Base-by-base conservation (phyloP, 768 basidiomycete species). In the Amanita pallidorosea region DNA sequence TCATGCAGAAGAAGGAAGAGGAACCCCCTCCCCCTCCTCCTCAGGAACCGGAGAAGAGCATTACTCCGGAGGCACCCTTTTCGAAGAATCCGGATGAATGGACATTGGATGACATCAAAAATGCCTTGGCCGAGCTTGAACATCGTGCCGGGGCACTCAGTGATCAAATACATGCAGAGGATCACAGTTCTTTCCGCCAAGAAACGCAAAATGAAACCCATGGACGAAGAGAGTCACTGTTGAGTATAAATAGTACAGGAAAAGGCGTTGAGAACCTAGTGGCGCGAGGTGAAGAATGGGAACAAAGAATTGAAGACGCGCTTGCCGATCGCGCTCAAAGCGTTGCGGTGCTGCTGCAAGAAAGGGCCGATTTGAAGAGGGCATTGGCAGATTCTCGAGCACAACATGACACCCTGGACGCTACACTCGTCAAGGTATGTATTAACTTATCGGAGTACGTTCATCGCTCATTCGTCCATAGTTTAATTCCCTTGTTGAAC, bases 151-250 rank as follows among this genome's bases (percentile, higher is more conserved):
- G 51, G 2, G 20, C 29, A 3, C 41, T 51, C 9, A 44, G 53
- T n/a, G 63, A 62, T 50, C 50, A 57, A 7, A 20, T 63, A 11
- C 57, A 61, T 27, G 43, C 52, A 36, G 25, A 18, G 9, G 38
- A 56, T 11, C n/a, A 38, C 11, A 59, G 41, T 40, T 56, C 53
- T 60, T 75, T 80, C 7, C 80, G 80, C 59, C 71, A 65, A 45
- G 85, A 85, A 52, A 84, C 74, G 69, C 68, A 71, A 45, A 80
- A 81, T 60, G 81, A 87, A n/a, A 81, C 78, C 58, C 71, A 72
- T 43, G 66, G 13, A 9, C 23, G n/a, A 29, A 20, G 40, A 37
- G 46, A 38, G 18, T 45, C 11, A 36, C 36, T 36, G 22, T 11
- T n/a, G 7, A 7, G 27, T 5, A 27, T 27, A 8, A 35, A 18